phyloP scores from a whole-genome alignment of 129 eudicot genomes.

The Silybum marianum region DNA sequence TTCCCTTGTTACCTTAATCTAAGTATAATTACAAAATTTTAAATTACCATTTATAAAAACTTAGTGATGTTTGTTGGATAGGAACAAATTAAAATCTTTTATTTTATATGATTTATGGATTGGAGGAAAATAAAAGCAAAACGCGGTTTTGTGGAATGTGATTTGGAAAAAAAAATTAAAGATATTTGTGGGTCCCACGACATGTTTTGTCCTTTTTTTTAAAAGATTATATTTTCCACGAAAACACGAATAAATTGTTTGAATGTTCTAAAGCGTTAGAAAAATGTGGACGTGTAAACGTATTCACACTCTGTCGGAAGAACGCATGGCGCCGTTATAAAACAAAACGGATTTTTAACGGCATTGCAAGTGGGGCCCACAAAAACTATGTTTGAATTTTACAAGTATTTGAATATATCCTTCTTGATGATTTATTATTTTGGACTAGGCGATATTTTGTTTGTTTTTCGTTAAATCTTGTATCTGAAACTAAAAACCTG shows the following conservation, averaged over 20 bases:
- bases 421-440: no score
- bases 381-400: background rate
- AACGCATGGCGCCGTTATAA: background rate
- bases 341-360: background rate
- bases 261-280: background rate
- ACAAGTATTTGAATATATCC: no score
- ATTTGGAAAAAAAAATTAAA: background rate
- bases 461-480: no score
- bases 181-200: background rate
- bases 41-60: no score
- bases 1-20: no score
- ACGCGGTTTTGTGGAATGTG: constrained; percentile 28
- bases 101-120: no score
- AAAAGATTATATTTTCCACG: constrained; percentile 7
- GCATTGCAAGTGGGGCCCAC: background rate
- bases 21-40: no score
- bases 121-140: background rate
- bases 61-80: no score
- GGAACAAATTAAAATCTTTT: background rate
- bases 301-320: constrained; percentile 33
- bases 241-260: background rate
- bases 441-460: no score
- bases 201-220: background rate
- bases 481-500: no score
- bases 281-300: constrained; percentile 14